A percentile compares a stretch with the other conserved stretches of the same genome.
Conservation (phyloP, 768 basidiomycete species). For the Podaxis sp. region DNA sequence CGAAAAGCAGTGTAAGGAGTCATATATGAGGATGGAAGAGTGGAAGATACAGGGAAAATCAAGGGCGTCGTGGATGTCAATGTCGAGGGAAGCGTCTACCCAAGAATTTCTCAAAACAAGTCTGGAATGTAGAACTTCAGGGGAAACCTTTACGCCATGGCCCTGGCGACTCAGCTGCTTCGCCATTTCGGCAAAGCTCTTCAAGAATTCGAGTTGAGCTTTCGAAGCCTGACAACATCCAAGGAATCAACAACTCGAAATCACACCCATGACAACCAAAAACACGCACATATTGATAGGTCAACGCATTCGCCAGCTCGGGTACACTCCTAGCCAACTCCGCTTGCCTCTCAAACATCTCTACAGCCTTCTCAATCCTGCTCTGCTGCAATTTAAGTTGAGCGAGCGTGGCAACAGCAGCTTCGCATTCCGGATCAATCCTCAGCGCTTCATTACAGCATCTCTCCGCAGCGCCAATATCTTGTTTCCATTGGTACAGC, state of each 20-base stretch:
- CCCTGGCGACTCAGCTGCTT: constrained; percentile 51
- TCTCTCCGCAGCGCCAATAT: constrained; percentile 76
- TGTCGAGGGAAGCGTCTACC: neutral
- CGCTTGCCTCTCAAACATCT: constrained; percentile 82
- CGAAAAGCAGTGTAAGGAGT: neutral
- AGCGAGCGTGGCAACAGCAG: constrained; percentile 93
- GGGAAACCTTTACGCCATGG: constrained; percentile 19
- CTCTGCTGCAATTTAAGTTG: constrained; percentile 91
- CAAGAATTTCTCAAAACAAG: neutral
- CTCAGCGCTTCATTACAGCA: constrained; percentile 87
- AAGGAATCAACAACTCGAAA: constrained; percentile 8
- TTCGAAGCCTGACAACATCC: constrained; percentile 72
- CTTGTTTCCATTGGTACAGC: constrained; percentile 94
- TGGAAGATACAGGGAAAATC: neutral
- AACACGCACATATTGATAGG: constrained; percentile 70
- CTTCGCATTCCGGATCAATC: constrained; percentile 93
- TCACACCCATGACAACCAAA: neutral
- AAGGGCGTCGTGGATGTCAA: neutral
- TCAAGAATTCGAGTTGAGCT: constrained; percentile 81
- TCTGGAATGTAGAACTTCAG: neutral
- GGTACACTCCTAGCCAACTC: constrained; percentile 88
- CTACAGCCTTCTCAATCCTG: constrained; percentile 81
- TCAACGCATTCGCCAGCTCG: constrained; percentile 78
- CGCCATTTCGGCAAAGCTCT: constrained; percentile 85
- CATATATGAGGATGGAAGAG: neutral